Conservation (phyloP, 2,329 filamentous ascomycete genomes). For the Cytospora piceae region DNA sequence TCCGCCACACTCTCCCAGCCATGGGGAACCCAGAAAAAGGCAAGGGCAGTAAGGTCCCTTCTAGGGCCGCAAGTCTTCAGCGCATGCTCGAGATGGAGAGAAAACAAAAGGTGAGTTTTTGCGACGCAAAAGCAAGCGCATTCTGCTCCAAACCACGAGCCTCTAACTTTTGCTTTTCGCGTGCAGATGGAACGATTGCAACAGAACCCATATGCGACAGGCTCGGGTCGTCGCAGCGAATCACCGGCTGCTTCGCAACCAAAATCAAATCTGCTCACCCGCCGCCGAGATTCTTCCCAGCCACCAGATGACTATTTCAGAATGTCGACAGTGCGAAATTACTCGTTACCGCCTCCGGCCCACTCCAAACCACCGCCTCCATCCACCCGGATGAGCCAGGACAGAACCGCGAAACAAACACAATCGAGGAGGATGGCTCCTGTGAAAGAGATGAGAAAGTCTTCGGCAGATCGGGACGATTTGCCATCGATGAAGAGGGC, state of each 20-base stretch:
- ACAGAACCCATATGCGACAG: slow-evolving; percentile 17
- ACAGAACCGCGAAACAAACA: slow-evolving; percentile 10
- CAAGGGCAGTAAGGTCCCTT: slow-evolving; percentile 34
- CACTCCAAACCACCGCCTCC: slow-evolving; percentile 14
- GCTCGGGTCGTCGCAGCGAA: slow-evolving; percentile 27
- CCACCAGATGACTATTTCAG: slow-evolving; percentile 18
- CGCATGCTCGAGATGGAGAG: slow-evolving; percentile 64
- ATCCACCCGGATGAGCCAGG: neutral
- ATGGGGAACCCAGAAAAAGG: slow-evolving; percentile 24
- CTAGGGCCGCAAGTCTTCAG: slow-evolving; percentile 55
- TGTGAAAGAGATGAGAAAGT: slow-evolving; percentile 33
- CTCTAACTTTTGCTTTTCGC: slow-evolving; percentile 25
- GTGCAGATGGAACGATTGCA: slow-evolving; percentile 39
- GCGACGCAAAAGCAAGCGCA: slow-evolving; percentile 2
- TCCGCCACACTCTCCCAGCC: slow-evolving; percentile 15
- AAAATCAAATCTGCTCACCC: slow-evolving; percentile 26
- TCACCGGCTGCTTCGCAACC: slow-evolving; percentile 27
- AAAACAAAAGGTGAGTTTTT: slow-evolving; percentile 55
- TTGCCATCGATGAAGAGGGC: slow-evolving; percentile 27
- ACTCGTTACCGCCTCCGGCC: slow-evolving; percentile 19
- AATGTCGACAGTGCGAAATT: slow-evolving; percentile 7
- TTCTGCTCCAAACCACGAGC: slow-evolving; percentile 20
- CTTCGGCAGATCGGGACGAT: slow-evolving; percentile 24
- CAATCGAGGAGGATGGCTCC: slow-evolving; percentile 2
- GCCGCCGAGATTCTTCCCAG: slow-evolving; percentile 27